These are phyloP conservation scores for Aquilaria yunnanensis DNA, from an alignment of 345 rosid genomes.

Conservation along the genomic window DNA sequence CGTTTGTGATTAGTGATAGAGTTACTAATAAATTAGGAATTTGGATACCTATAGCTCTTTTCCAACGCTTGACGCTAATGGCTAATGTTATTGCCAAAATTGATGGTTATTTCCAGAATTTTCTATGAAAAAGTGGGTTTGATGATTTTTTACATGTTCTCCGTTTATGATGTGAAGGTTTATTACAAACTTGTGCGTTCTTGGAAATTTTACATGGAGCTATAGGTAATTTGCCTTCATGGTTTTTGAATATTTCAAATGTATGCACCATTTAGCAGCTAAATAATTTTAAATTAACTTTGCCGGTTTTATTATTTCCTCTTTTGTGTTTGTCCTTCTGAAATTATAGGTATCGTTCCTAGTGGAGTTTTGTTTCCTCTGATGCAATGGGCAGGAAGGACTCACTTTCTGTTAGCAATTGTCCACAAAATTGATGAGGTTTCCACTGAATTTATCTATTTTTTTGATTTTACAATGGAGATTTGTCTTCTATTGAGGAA, in stretches of 20 bases:
- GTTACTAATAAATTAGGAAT: too few relatives aligned
- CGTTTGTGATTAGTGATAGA: too few relatives aligned
- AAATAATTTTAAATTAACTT: slow-evolving; percentile 2
- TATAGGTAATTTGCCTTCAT: slow-evolving; percentile 29
- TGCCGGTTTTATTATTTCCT: background rate
- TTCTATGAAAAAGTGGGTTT: background rate
- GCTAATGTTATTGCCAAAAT: background rate
- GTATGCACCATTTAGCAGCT: background rate
- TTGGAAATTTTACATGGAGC: slow-evolving; percentile 88
- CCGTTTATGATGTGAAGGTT: slow-evolving; percentile 28
- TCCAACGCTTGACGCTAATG: background rate
- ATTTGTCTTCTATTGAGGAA: too few relatives aligned
- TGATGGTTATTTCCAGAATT: background rate
- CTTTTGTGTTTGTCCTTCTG: background rate
- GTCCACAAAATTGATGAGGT: slow-evolving; percentile 56
- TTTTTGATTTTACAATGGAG: background rate
- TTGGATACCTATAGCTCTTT: background rate
- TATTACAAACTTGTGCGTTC: slow-evolving; percentile 49
- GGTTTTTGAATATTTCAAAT: background rate
- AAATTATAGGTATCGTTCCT: slow-evolving; percentile 63
- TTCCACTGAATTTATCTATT: background rate
- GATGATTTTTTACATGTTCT: background rate
- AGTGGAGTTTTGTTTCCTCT: slow-evolving; percentile 72
- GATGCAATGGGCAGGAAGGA: slow-evolving; percentile 86
- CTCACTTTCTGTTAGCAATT: slow-evolving; percentile 53